Percentiles rank a stretch among this genome's conserved stretches.
Conservation (phyloP, 2,329 filamentous ascomycete species). For the Xylaria polymorpha region DNA sequence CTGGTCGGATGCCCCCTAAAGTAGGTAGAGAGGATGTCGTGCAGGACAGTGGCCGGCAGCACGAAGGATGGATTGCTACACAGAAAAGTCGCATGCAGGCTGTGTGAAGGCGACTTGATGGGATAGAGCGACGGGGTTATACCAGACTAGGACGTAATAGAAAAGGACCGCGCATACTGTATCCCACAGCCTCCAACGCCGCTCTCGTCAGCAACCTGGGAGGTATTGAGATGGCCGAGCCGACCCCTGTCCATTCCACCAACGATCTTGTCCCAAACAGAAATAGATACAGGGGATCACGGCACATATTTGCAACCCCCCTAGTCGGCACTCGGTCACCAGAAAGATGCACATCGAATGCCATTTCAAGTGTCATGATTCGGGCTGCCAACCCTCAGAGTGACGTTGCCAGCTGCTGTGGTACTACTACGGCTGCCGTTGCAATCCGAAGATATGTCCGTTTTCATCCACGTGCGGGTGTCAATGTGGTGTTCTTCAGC, state of each 20-base stretch:
- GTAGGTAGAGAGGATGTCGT: constrained; percentile 29
- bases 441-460: constrained; percentile 37
- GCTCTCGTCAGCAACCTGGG: constrained; percentile 34
- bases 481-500: constrained; percentile 30
- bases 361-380: constrained; percentile 21
- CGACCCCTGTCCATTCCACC: constrained; percentile 26
- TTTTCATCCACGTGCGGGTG: constrained; percentile 36
- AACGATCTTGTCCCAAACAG: constrained; percentile 33
- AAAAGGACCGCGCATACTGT: constrained; percentile 42
- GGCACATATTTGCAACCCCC: constrained; percentile 29
- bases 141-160: constrained; percentile 28
- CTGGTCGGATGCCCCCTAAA: constrained; percentile 8
- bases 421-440: constrained; percentile 33
- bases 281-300: constrained; percentile 37
- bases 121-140: constrained; percentile 19
- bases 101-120: constrained; percentile 14
- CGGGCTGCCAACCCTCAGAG: constrained; percentile 23
- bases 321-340: constrained; percentile 35
- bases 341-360: constrained; percentile 30
- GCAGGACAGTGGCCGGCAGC: constrained; percentile 32
- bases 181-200: constrained; percentile 37
- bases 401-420: constrained; percentile 27
- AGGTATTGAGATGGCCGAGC: constrained; percentile 25
- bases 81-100: constrained; percentile 30
- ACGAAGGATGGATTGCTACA: constrained; percentile 19